A percentile compares a stretch with the other conserved stretches of the same genome.
These are phyloP conservation scores for Excoecaria agallocha DNA, from an alignment of 345 rosid genomes.

Conservation along the genomic window DNA sequence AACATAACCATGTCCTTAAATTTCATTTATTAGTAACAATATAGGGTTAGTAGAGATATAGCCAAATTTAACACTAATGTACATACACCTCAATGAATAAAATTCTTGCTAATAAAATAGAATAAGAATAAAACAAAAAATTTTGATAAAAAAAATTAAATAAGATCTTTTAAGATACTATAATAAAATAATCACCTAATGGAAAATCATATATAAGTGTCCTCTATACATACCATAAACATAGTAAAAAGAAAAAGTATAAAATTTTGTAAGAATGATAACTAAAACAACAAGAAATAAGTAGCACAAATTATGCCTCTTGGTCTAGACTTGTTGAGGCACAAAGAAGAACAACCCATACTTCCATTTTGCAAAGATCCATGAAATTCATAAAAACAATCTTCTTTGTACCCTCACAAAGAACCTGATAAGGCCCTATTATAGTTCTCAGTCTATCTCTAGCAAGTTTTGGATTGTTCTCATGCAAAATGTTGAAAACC, in stretches of 20 bases:
- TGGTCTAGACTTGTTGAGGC: neutral
- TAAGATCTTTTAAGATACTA: neutral
- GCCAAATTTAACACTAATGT: too few relatives aligned
- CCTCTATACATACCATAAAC: neutral
- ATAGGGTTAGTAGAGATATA: too few relatives aligned
- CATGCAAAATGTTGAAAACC: constrained; percentile 82
- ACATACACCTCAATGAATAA: neutral
- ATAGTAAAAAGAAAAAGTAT: neutral
- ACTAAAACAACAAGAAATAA: neutral
- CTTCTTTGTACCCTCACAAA: constrained; percentile 98
- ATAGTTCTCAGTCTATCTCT: constrained; percentile 97
- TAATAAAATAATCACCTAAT: neutral
- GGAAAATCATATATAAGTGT: neutral
- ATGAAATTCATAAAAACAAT: constrained; percentile 89
- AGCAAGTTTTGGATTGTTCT: constrained; percentile 91
- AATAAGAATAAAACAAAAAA: neutral
- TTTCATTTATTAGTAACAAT: too few relatives aligned
- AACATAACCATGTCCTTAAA: too few relatives aligned
- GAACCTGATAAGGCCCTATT: constrained; percentile 97
- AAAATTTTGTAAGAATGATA: too few relatives aligned
- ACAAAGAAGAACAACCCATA: neutral
- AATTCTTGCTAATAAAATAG: neutral
- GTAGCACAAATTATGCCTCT: neutral
- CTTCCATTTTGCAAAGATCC: constrained; percentile 94
- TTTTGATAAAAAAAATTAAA: neutral